Evolutionary conservation across 257 asterid species (phyloP).

Genomic region (Nicotiana obtusifolia): DNA sequence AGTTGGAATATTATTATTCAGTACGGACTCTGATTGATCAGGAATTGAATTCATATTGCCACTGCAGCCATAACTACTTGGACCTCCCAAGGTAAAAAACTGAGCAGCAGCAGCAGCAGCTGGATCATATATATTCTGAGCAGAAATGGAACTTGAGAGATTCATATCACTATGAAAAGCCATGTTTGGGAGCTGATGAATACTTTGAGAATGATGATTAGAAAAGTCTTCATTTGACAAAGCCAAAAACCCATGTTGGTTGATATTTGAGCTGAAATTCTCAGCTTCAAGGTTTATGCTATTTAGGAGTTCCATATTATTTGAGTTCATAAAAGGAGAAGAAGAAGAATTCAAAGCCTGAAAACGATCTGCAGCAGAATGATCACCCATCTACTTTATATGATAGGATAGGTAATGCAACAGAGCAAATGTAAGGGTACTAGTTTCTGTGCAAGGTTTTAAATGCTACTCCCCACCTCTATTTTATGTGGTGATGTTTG

Average conservation of each 20-base stretch:
- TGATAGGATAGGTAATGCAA: conserved; percentile 12
- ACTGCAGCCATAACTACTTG: conserved; percentile 16
- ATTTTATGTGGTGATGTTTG: rapidly evolving
- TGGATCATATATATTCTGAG: conserved; percentile 9
- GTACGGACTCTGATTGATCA: conserved; percentile 24
- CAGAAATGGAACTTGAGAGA: conserved; percentile 11
- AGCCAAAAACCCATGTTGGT: conserved; percentile 27
- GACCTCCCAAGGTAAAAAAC: conserved; percentile 30
- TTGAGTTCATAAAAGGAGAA: conserved; percentile 27
- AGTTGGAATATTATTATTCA: conserved; percentile 7
- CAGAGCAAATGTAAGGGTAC: conserved; percentile 1
- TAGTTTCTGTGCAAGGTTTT: not conserved
- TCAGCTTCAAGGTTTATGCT: conserved; percentile 21
- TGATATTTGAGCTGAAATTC: conserved; percentile 17
- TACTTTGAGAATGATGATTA: conserved; percentile 28
- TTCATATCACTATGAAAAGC: conserved; percentile 29
- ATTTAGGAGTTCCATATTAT: conserved; percentile 17
- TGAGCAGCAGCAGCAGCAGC: conserved; percentile 32
- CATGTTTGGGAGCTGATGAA: conserved; percentile 22
- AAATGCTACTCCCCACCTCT: not conserved
- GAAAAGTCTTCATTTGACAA: conserved; percentile 26
- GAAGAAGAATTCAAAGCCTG: conserved; percentile 3
- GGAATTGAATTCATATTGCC: conserved; percentile 15
- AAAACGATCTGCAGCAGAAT: not conserved
- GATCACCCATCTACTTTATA: conserved; percentile 4